Evolutionary conservation across 31 red algal species (phyloP), one percentile per base, ranked within the genome.

Genomic region (Asparagopsis taxiformis): DNA sequence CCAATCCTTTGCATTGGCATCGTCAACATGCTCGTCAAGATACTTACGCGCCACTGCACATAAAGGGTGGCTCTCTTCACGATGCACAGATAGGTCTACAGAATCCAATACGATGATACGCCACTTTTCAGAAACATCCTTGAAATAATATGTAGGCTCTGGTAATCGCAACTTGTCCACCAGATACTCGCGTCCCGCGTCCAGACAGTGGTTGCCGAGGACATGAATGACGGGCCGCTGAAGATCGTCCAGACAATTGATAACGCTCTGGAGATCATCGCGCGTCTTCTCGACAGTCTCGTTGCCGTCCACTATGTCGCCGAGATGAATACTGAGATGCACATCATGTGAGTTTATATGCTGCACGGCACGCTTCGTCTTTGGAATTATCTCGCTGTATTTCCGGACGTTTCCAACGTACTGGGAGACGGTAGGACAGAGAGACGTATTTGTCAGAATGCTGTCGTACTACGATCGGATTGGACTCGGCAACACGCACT

Each of bases 131-230:
- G 68, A 63, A n/a, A 76, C 50, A 29, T 87, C 82, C 33, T 28
- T 56, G 51, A 36, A 41, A 51, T 87, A 87, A 43, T 77, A 87
- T 23, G 65, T 38, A 16, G 11, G 35, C 41, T 6, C 8, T 16
- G 37, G 1, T 0, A 87, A 30, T 34, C 56, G 39, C 17, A 76
- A 71, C 3, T 60, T 68, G 1, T 81, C 31, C 25, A 65, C n/a
- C 2, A 91, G 48, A 25, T 63, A 53, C 19, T 58, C 48, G 1
- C 79, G 78, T 6, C 76, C 85, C 0, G 60, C 72, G 19, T 72
- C 61, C 19, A 96, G 58, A 70, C 93, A 96, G 74, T 96, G 93
- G 55, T 96, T 96, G 50, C 93, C 93, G 32, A 91, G 10, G 7
- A 87, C 93, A 68, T 96, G 85, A 35, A 66, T 26, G n/a, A 96